phyloP scores from a whole-genome alignment of 805 yeast genomes.

The Diddensiella caesifluorescens region DNA sequence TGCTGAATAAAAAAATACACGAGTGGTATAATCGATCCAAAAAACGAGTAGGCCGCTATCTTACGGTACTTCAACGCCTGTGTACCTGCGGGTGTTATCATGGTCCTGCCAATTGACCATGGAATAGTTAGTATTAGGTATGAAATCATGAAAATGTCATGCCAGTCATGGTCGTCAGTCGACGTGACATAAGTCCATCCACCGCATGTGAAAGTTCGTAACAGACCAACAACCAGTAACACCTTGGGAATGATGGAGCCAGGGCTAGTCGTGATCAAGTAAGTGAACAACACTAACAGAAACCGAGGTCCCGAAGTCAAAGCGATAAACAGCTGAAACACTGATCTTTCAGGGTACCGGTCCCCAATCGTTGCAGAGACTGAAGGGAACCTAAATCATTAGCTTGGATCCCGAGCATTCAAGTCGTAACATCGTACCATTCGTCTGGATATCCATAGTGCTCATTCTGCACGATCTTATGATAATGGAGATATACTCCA shows the following conservation, averaged over 20 bases:
- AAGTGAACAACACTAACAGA: conserved; percentile 49
- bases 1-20: conserved; percentile 88
- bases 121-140: conserved; percentile 88
- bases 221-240: conserved; percentile 50
- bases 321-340: conserved; percentile 89
- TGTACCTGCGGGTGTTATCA: conserved; percentile 45
- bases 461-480: conserved; percentile 83
- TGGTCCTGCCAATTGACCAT: conserved; percentile 68
- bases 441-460: conserved; percentile 91
- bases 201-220: conserved; percentile 94
- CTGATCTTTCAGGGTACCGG: conserved; percentile 88
- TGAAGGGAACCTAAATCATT: conserved; percentile 59
- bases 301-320: conserved; percentile 92
- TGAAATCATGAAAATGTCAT: conserved; percentile 90
- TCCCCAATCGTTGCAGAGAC: conserved; percentile 98
- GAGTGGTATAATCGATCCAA: conserved; percentile 70
- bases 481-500: conserved; percentile 74
- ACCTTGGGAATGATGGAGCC: conserved; percentile 35
- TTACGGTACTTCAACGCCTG: conserved; percentile 44
- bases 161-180: conserved; percentile 94
- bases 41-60: conserved; percentile 55
- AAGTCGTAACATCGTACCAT: conserved; percentile 44
- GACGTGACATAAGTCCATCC: conserved; percentile 98
- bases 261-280: conserved; percentile 34
- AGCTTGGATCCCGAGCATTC: not conserved